Evolutionary conservation across 345 rosid species (phyloP).

Genomic region (Populus euphratica): DNA sequence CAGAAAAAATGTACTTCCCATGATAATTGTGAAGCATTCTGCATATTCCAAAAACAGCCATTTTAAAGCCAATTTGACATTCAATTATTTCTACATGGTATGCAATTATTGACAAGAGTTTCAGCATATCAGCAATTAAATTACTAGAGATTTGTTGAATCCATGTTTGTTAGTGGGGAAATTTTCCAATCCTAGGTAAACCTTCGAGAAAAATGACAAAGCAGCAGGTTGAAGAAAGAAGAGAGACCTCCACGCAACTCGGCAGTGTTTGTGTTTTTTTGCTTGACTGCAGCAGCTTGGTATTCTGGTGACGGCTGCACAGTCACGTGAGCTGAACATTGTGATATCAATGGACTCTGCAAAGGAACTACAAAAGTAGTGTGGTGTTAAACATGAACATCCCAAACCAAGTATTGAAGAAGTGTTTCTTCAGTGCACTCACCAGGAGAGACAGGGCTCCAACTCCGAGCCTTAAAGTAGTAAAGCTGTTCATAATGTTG

Average conservation of each 20-base stretch:
- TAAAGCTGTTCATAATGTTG: constrained; percentile 75
- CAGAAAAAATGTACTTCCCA: not conserved
- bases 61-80: not conserved
- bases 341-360: constrained; percentile 37
- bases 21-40: not conserved
- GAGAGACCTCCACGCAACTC: constrained; percentile 50
- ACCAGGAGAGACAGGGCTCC: constrained; percentile 53
- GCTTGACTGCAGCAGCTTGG: constrained; percentile 46
- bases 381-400: constrained; percentile 1
- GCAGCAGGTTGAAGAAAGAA: not conserved
- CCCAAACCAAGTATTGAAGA: not conserved
- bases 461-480: constrained; percentile 54
- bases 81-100: not conserved
- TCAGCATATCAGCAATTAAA: not conserved
- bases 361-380: constrained; percentile 41
- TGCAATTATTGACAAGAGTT: not conserved
- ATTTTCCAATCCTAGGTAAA: not conserved
- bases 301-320: constrained; percentile 41
- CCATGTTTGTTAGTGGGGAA: not conserved
- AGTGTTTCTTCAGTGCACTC: constrained; percentile 11
- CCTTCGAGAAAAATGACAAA: not conserved
- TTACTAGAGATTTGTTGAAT: not conserved
- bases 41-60: not conserved
- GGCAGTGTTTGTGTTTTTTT: constrained; percentile 34
- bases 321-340: constrained; percentile 38